Evolutionary conservation across 768 basidiomycete genomes (phyloP), one percentile per base, ranked within the genome.

Genomic region (Kwoniella europaea): DNA sequence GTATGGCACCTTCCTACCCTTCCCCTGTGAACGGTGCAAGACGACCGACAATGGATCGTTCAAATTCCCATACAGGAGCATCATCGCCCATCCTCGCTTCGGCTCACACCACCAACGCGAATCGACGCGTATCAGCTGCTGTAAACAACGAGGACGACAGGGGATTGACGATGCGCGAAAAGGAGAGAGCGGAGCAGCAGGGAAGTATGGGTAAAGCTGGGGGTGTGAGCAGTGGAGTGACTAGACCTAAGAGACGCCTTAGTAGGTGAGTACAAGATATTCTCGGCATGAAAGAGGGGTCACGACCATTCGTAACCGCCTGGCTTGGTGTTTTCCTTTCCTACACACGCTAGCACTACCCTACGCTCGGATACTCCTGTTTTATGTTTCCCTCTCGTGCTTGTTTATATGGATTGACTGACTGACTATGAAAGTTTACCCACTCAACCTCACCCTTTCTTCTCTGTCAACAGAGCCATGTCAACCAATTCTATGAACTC

Each of bases 351-450:
- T 50, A 50, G 18, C 13, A 50, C 46, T 18, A 15, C 46, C 46
- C 35, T 35, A 35, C 35, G 35, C 35, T 50, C 18, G 46, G 46
- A 50, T 50, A 50, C 46, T 18, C 46, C 18, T 50, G 2, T 50
- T 50, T 35, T 6, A 7, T 35, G 35, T 35, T 35, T 4, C 35
- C 46, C 16, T 50, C 46, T 50, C 46, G 46, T 50, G 12, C 13
- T 57, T 2, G 20, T 35, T 57, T 35, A 57, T 57, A 35, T 57
- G 22, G 41, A 35, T 61, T 67, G 24, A 62, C 79, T 78, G 55
- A 80, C 76, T 76, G 68, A 76, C 73, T 15, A 20, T 58, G n/a
- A 67, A 50, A 80, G 76, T 69, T 70, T 77, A 42, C 79, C 76
- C 46, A 74, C 74, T 41, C 66, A 76, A 10, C 76, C 76, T 18